Evolutionary conservation across 108 stramenopile genomes (phyloP).

Genomic region (Fragilaria crotonensis): DNA sequence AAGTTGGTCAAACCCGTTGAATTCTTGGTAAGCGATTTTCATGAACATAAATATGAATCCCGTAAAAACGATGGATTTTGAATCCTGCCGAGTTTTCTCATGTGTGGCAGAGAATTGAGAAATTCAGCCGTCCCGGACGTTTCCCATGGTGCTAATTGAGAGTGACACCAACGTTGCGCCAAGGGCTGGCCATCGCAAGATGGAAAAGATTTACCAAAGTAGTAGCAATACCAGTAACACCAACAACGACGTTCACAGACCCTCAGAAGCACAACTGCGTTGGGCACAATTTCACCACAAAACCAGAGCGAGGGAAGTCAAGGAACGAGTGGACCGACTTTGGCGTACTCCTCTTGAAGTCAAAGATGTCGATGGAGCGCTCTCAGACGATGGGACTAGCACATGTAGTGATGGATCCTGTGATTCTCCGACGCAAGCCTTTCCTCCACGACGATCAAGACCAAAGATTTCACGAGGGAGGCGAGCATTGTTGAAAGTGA

Average conservation of each 20-base stretch:
- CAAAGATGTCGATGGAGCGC: conserved; percentile 42
- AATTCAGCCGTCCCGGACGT: too few species aligned
- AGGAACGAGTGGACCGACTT: conserved; percentile 30
- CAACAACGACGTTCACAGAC: conserved; percentile 2
- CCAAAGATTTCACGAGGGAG: conserved; percentile 39
- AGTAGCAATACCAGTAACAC: background rate
- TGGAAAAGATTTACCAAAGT: too few species aligned
- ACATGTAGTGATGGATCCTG: conserved; percentile 7
- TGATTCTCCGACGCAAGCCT: conserved; percentile 5
- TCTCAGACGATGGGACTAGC: conserved; percentile 41
- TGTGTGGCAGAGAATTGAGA: too few species aligned
- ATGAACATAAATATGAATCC: too few species aligned
- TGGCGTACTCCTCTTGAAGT: conserved; percentile 29
- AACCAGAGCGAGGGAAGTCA: conserved; percentile 36
- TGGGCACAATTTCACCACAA: conserved; percentile 74
- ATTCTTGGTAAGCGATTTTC: too few species aligned
- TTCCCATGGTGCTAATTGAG: too few species aligned
- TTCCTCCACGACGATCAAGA: conserved; percentile 1
- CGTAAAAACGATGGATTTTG: too few species aligned
- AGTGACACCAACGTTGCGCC: too few species aligned
- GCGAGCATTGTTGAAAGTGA: conserved; percentile 54
- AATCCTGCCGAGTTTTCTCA: too few species aligned
- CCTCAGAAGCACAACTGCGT: conserved; percentile 70
- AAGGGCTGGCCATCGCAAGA: too few species aligned
- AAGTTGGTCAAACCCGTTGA: too few species aligned